Conservation (phyloP, 2,329 filamentous ascomycete genomes). For the Nannizzia gypsea region DNA sequence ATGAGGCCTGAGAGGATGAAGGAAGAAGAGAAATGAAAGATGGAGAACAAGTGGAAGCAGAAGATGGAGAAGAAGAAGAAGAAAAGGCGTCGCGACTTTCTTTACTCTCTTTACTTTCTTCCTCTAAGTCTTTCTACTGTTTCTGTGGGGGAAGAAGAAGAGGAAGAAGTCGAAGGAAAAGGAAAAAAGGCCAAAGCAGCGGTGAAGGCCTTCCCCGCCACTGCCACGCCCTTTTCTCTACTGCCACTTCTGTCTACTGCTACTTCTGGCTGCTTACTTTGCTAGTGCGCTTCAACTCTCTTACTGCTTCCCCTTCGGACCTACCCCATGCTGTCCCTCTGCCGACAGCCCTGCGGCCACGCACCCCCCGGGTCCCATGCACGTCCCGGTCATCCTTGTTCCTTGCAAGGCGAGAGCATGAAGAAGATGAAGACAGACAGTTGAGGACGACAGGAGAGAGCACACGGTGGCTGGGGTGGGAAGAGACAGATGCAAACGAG, state of each 20-base stretch:
- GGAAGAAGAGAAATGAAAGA: background rate
- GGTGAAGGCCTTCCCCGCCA: background rate
- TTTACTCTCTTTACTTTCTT: background rate
- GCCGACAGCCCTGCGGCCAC: conserved; percentile 1
- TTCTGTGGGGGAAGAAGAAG: background rate
- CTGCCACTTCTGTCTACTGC: too few species aligned
- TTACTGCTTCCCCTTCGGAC: too few species aligned
- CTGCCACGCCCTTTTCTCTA: background rate
- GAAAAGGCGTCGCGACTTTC: background rate
- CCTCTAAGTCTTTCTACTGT: too few species aligned
- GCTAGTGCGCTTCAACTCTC: too few species aligned
- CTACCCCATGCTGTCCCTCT: background rate
- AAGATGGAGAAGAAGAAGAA: background rate
- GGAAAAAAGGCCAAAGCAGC: background rate
- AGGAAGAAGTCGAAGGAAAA: background rate
- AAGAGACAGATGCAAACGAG: too few species aligned
- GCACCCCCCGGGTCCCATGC: background rate
- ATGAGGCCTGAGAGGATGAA: background rate
- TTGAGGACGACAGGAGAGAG: background rate
- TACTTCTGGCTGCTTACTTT: too few species aligned
- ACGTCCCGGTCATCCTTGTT: background rate
- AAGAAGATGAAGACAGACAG: background rate
- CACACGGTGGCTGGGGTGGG: too few species aligned
- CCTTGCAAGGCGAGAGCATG: background rate
- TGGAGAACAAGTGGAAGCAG: background rate